Base-by-base conservation (phyloP, 768 basidiomycete species). In the Kwoniella europaea region DNA sequence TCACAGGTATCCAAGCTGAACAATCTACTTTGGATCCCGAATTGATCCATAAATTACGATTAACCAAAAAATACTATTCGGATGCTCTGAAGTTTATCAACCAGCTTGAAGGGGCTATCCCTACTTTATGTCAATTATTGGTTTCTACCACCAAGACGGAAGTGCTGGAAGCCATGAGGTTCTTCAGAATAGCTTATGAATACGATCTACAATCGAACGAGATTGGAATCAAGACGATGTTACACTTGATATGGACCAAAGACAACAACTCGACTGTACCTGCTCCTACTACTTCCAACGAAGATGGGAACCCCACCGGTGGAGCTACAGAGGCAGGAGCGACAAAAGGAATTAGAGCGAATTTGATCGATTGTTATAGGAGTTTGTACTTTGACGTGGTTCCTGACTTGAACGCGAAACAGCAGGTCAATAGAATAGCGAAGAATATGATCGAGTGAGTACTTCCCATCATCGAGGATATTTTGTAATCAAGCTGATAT, bases 241-340 rank as follows among this genome's bases (percentile, higher is more conserved):
- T 99, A 15, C 97, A 98, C 82, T 86, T 99, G 27, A 92, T 99
- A 75, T 98, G 97, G 97, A 88, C 89, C 29, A 98, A 98, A 81
- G 96, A 99, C 79, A 93, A 93, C 78, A 91, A 85, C 62, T 87
- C 88, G 24, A 22, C 65, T 20, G 89, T 91, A n/a, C 18, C 42
- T 27, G 22, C 59, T 42, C 89, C 88, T 22, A 60, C 63, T 13
- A 62, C 35, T 12, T 69, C 44, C 18, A 60, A 44, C 27, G 75
- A 72, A 50, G 90, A 90, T 60, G 89, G 88, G 24, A 88, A 88
- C 16, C 41, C 52, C 15, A 46, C 60, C 10, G 22, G 13, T 73
- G 57, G 57, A 12, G 13, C 15, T 9, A 24, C 13, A 35, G 27
- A 35, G 12, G 55, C 12, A 7, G 57, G 57, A 22, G 93, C 95